Evolutionary conservation across 768 basidiomycete genomes (phyloP).

Genomic region (Boletus fagicola): DNA sequence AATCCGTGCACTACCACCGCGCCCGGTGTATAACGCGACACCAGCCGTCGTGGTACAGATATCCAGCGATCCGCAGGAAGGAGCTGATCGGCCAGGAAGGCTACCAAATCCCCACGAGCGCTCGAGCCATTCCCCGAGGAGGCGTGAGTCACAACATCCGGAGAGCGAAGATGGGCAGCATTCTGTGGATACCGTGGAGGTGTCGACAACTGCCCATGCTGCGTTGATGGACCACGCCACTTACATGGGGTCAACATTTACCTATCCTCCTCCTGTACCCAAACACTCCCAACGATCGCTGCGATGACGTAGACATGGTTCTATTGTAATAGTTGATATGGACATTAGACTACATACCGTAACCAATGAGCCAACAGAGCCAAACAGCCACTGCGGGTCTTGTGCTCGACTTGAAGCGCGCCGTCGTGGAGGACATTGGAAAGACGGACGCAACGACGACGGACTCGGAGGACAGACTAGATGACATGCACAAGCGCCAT

Average conservation of each 20-base stretch:
- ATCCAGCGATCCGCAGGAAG: background rate
- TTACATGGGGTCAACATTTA: constrained; percentile 24
- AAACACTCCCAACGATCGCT: background rate
- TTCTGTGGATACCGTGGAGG: constrained; percentile 19
- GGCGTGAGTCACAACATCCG: background rate
- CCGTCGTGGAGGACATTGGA: background rate
- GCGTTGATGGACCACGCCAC: constrained; percentile 32
- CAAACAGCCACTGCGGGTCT: constrained; percentile 23
- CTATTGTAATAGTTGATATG: background rate
- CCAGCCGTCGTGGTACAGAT: background rate
- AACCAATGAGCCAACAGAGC: constrained; percentile 22
- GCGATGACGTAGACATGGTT: constrained; percentile 10
- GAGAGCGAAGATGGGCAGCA: constrained; percentile 19
- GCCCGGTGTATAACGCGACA: constrained; percentile 11
- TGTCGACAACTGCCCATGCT: constrained; percentile 29
- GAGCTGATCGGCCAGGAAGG: background rate
- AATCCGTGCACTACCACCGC: constrained; percentile 34
- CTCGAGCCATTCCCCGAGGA: background rate
- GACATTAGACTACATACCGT: background rate
- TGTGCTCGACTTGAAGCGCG: constrained; percentile 3
- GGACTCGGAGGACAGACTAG: constrained; percentile 23
- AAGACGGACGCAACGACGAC: constrained; percentile 16
- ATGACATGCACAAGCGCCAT: constrained; percentile 59
- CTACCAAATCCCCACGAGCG: constrained; percentile 8
- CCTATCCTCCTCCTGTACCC: constrained; percentile 7